Evolutionary conservation across 1,139 yeast species (phyloP).

Genomic region (Lodderomyces elongisporus): DNA sequence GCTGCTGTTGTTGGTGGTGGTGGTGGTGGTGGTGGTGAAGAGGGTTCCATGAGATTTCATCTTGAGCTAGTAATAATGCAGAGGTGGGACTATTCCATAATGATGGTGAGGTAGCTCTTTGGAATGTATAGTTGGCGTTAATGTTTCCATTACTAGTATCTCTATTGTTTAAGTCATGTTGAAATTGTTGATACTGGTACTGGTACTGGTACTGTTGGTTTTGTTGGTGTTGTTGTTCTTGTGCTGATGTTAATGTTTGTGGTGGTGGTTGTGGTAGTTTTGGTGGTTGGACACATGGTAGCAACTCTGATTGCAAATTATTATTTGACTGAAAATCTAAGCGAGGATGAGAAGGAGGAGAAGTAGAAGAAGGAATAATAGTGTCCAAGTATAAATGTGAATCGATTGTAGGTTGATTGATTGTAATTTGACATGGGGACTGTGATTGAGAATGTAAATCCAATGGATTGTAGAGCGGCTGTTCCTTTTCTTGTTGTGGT

Average conservation of each 20-base stretch:
- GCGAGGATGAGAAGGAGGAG: not conserved
- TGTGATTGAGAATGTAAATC: not conserved
- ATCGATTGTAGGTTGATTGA: not conserved
- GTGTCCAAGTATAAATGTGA: too few relatives aligned
- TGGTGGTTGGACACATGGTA: constrained; percentile 1
- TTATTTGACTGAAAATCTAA: not conserved
- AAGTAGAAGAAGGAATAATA: too few relatives aligned
- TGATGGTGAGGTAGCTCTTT: too few relatives aligned
- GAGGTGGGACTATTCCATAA: too few relatives aligned
- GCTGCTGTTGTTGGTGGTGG: too few relatives aligned
- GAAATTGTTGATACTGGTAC: constrained; percentile 1
- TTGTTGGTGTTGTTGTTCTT: constrained; percentile 2
- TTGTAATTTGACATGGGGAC: constrained; percentile 1
- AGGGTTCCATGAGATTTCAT: not conserved
- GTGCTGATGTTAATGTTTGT: constrained; percentile 1
- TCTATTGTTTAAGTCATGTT: too few relatives aligned
- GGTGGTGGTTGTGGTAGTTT: constrained; percentile 1
- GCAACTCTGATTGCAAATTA: not conserved
- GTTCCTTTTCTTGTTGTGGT: not conserved
- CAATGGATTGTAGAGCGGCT: not conserved
- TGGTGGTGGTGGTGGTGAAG: not conserved
- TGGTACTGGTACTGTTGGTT: constrained; percentile 1
- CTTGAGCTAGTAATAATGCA: too few relatives aligned
- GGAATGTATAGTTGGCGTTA: too few relatives aligned
- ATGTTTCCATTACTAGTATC: too few relatives aligned